Conservation (phyloP, 176 grass and related monocot species). For the Zoysia japonica region DNA sequence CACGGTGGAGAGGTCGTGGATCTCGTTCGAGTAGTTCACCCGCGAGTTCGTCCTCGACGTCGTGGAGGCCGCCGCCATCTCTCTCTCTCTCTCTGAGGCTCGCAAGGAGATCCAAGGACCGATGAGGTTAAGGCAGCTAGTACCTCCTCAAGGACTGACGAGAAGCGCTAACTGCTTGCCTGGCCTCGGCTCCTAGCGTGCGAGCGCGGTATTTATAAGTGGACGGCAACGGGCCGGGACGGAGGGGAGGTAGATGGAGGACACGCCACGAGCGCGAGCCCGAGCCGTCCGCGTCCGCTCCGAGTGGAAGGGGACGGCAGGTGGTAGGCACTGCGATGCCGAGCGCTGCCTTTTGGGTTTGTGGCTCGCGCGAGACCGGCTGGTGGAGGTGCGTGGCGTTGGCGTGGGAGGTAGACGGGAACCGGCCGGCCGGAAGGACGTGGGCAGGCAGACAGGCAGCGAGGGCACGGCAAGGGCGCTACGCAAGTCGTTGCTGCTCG, state of each 20-base stretch:
- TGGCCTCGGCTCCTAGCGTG: slow-evolving; percentile 25
- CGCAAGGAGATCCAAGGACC: background rate
- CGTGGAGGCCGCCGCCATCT: slow-evolving; percentile 16
- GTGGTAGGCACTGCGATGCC: slow-evolving; percentile 31
- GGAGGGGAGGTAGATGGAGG: background rate
- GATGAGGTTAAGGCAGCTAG: background rate
- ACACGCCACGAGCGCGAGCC: background rate
- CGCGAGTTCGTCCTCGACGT: slow-evolving; percentile 49
- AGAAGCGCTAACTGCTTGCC: slow-evolving; percentile 20
- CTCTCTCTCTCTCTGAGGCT: background rate
- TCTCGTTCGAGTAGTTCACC: slow-evolving; percentile 85
- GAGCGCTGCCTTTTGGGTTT: slow-evolving; percentile 39
- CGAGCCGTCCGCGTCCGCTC: background rate
- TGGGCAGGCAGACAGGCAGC: background rate
- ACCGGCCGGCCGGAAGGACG: background rate
- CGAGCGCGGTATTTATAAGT: slow-evolving; percentile 45
- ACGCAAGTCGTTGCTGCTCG: background rate
- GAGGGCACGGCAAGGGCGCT: background rate
- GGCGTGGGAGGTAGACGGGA: background rate
- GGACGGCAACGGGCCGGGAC: slow-evolving; percentile 8
- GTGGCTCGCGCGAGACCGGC: slow-evolving; percentile 18
- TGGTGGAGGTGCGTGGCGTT: background rate
- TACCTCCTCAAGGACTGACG: background rate
- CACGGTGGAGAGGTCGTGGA: slow-evolving; percentile 77
- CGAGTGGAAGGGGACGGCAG: slow-evolving; percentile 27